These are phyloP conservation scores for Paxillus involutus DNA, from an alignment of 768 basidiomycete genomes.

Conservation along the genomic window DNA sequence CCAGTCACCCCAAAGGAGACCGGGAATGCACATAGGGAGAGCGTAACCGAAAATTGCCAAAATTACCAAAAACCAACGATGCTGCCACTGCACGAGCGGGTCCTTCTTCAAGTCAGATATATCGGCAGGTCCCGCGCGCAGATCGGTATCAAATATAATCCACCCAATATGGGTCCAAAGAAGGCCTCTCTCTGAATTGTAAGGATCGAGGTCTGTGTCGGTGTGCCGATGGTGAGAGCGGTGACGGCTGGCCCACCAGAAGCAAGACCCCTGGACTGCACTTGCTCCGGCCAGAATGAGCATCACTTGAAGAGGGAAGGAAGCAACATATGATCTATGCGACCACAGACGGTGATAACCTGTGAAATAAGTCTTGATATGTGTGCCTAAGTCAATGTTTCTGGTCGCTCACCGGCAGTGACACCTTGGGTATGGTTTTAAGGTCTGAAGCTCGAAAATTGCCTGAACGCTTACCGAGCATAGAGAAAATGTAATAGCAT, in stretches of 20 bases:
- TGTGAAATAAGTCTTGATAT: background rate
- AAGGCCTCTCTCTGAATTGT: slow-evolving; percentile 70
- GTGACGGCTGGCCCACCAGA: too few relatives aligned
- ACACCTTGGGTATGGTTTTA: slow-evolving; percentile 41
- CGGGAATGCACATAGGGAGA: slow-evolving; percentile 68
- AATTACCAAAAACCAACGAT: slow-evolving; percentile 67
- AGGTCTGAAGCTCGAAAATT: too few relatives aligned
- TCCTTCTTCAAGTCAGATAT: slow-evolving; percentile 71
- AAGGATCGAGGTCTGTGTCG: slow-evolving; percentile 85
- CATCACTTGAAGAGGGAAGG: too few relatives aligned
- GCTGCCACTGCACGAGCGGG: slow-evolving; percentile 74
- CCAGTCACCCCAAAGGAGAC: slow-evolving; percentile 74
- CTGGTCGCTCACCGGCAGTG: slow-evolving; percentile 41
- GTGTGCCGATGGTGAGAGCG: slow-evolving; percentile 56
- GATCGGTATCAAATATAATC: slow-evolving; percentile 76
- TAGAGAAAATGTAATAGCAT: too few relatives aligned
- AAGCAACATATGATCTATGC: slow-evolving; percentile 19
- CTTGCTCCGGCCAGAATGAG: too few relatives aligned
- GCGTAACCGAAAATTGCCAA: slow-evolving; percentile 67
- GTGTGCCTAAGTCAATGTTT: background rate
- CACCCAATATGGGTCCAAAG: slow-evolving; percentile 83
- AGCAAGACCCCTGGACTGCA: too few relatives aligned
- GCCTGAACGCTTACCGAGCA: too few relatives aligned
- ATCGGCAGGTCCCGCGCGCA: slow-evolving; percentile 55
- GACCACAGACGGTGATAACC: too few relatives aligned